Conservation (phyloP, 129 eudicot genomes). For the Artemisia annua region DNA sequence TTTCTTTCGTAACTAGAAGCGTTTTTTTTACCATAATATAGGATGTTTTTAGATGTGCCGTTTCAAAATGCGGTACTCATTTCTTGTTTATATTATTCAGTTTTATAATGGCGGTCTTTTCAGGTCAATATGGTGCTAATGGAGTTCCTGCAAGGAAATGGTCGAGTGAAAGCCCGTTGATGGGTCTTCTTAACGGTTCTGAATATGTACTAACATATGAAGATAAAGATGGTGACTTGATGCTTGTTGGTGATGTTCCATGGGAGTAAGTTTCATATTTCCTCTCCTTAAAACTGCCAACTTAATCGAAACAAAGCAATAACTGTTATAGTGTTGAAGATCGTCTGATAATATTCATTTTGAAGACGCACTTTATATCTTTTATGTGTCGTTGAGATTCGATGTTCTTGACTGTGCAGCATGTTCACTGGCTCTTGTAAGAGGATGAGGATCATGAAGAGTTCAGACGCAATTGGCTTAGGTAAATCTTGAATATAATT, state of each 20-base stretch:
- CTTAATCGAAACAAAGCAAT: background rate
- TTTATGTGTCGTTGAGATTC: constrained; percentile 19
- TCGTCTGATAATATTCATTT: constrained; percentile 6
- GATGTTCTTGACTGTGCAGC: constrained; percentile 37
- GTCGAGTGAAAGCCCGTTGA: constrained; percentile 41
- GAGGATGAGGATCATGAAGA: constrained; percentile 77
- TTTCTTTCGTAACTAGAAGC: background rate
- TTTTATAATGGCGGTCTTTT: constrained; percentile 6
- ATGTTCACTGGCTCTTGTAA: constrained; percentile 68
- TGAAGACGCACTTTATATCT: background rate
- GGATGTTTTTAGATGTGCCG: background rate
- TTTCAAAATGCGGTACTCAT: background rate
- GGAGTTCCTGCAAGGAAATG: constrained; percentile 31
- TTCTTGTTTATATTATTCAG: background rate
- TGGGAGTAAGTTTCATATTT: constrained; percentile 60
- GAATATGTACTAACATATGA: constrained; percentile 73
- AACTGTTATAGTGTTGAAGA: background rate
- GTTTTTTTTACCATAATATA: background rate
- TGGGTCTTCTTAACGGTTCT: constrained; percentile 52
- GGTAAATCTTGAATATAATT: constrained; percentile 35
- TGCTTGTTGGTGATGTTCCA: constrained; percentile 87
- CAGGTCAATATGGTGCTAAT: constrained; percentile 23
- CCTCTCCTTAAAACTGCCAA: background rate
- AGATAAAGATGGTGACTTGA: constrained; percentile 81
- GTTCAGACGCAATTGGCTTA: constrained; percentile 69